phyloP scores from a whole-genome alignment of 768 basidiomycete species.

The Boletus tylopilopsis region DNA sequence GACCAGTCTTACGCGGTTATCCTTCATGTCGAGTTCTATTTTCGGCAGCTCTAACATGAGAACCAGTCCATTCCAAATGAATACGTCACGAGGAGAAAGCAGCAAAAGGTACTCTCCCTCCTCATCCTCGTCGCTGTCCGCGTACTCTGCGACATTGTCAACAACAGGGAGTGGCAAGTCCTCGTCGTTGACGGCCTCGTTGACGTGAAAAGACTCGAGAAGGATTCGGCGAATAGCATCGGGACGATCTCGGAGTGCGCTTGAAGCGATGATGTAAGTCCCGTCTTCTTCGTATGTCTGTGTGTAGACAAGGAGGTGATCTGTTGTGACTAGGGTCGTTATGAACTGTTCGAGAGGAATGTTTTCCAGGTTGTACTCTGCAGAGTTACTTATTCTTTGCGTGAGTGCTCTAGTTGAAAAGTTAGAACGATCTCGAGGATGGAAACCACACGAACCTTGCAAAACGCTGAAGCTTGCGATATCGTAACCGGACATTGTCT shows the following conservation, averaged over 20 bases:
- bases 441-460: slow-evolving; percentile 53
- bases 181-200: slow-evolving; percentile 53
- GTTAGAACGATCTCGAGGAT: slow-evolving; percentile 1
- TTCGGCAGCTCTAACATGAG: slow-evolving; percentile 71
- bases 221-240: slow-evolving; percentile 78
- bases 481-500: slow-evolving; percentile 86
- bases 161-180: slow-evolving; percentile 40
- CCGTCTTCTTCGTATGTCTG: slow-evolving; percentile 84
- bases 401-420: slow-evolving; percentile 52
- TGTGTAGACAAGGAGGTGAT: slow-evolving; percentile 94
- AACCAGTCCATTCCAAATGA: slow-evolving; percentile 90
- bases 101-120: slow-evolving; percentile 77
- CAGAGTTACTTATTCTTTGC: slow-evolving; percentile 89
- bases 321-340: slow-evolving; percentile 70
- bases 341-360: slow-evolving; percentile 78
- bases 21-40: slow-evolving; percentile 79
- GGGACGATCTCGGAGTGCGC: slow-evolving; percentile 68
- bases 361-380: slow-evolving; percentile 81
- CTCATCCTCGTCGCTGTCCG: slow-evolving; percentile 50
- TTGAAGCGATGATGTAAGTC: slow-evolving; percentile 84
- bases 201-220: slow-evolving; percentile 78
- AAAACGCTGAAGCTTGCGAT: slow-evolving; percentile 92
- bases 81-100: slow-evolving; percentile 79
- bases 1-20: slow-evolving; percentile 86
- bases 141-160: slow-evolving; percentile 35